Evolutionary conservation across 2,329 filamentous ascomycete species (phyloP), one percentile per base, ranked within the genome.

Genomic region (Botrytis porri): DNA sequence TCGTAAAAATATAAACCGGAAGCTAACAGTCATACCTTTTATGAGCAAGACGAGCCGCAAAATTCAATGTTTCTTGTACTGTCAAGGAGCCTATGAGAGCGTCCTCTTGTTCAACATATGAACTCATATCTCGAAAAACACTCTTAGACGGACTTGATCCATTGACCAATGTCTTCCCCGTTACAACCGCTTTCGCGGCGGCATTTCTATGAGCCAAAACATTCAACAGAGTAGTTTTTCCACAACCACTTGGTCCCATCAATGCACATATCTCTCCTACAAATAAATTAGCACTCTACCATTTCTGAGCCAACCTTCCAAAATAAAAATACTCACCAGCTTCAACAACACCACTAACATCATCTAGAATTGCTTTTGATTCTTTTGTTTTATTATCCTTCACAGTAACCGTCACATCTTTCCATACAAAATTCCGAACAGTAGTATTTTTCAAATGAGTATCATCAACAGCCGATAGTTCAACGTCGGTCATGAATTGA

Each of bases 31-130:
- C 82, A 76, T 82, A 88, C 88, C 84, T 85, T 1, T 86, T 81
- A 77, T 91, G 77, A 74, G 89, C 82, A 6, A 97, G 86, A 41
- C 91, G 87, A 0, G 93, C 92, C 0, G 93, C 91, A 81, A 97
- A 97, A 75, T 89, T 84, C 74, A 97, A 83, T 0, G 93, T 97
- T 83, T 97, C 94, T 41, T 87, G 85, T 14, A 95, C 92, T 0
- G 93, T 97, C 76, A 97, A 84, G 0, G 91, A 91, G 7, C 93
- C 94, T 69, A 95, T 92, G 20, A 97, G 85, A 1, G 93, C 91
- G 84, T 97, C 94, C 76, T 97, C 93, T 81, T 97, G 94, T 83
- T 97, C 94, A 35, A 97, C 94, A 79, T 94, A 97, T 64, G 89
- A 89, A 71, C 88, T 91, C 67, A 95, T 85, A 65, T 88, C 85